A percentile compares a stretch with the other conserved stretches of the same genome.
These are phyloP conservation scores for Peronospora destructor DNA, from an alignment of 352 stramenopile genomes.

Conservation along the genomic window DNA sequence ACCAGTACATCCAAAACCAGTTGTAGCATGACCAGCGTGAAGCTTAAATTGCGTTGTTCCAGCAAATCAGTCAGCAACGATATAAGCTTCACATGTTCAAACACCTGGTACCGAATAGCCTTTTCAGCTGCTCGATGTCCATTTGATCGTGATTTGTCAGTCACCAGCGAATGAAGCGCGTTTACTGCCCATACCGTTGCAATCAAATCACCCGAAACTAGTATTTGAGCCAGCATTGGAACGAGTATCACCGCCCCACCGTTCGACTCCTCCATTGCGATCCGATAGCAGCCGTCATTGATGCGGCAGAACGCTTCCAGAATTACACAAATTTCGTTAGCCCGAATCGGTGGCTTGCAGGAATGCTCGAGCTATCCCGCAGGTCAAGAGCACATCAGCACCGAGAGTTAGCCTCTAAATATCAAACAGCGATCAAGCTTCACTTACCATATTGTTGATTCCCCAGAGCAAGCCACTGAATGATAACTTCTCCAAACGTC, in stretches of 20 bases:
- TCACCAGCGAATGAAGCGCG: conserved; percentile 52
- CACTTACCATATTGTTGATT: conserved; percentile 55
- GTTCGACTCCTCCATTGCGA: conserved; percentile 46
- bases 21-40: conserved; percentile 50
- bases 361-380: conserved; percentile 48
- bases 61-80: conserved; percentile 44
- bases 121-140: conserved; percentile 46
- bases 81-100: conserved; percentile 64
- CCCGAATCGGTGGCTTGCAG: conserved; percentile 53
- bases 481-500: conserved; percentile 47
- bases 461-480: conserved; percentile 47
- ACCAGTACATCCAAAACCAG: conserved; percentile 58
- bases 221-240: conserved; percentile 38
- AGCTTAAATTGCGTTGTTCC: conserved; percentile 41
- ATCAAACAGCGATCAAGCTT: not conserved
- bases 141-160: conserved; percentile 40
- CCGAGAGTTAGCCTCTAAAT: not conserved
- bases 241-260: conserved; percentile 33
- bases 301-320: conserved; percentile 66
- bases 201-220: conserved; percentile 44
- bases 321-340: conserved; percentile 59
- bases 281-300: conserved; percentile 64
- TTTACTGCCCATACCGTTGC: conserved; percentile 56
- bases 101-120: conserved; percentile 44
- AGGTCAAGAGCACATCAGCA: conserved; percentile 2